Evolutionary conservation across 345 rosid genomes (phyloP), one percentile per base, ranked within the genome.

Genomic region (Syzygium jambos): DNA sequence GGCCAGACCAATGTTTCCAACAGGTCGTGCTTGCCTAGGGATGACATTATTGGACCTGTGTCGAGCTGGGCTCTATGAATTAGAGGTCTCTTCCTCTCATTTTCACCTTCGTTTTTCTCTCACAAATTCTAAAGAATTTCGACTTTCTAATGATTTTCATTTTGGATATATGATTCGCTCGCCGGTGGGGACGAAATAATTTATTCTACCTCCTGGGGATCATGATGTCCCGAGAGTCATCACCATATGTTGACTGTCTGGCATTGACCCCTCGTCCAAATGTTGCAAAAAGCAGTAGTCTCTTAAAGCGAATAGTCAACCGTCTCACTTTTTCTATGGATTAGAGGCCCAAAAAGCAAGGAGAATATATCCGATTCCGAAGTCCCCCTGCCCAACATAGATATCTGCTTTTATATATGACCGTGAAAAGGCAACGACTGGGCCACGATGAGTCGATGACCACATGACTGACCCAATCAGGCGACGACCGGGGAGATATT

Each of bases 101-200:
- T 57, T 23, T 57, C 6, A 57, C 6, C 63, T 57, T 57, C 63
- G 11, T 2, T 13, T 6, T 25, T 57, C 63, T 57, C 63, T 23
- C 63, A 57, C 1, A 10, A 25, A 25, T 25, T 25, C 29, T 5
- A 57, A 57, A 57, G 13, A 23, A 25, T 57, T 23, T 57, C 14
- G 6, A 57, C 14, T 57, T 57, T 25, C 29, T 25, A 25, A 57
- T n/a, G 11, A 57, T 10, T 23, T 57, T 57, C 63, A 57, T 57
- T 1, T 57, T 1, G 0, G 0, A 1, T 1, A n/a, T 11, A 2
- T 12, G 2, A 43, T 43, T 41, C 1, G 7, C 7, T 43, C 46
- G 7, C 46, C 7, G 7, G 46, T 6, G 7, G 46, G 46, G 46
- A 1, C 6, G 63, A 57, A 4, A 57, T 57, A 6, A 25, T 57